These are phyloP conservation scores for Lipomyces yamanashiensis DNA, from an alignment of 805 yeast species.

Conservation along the genomic window DNA sequence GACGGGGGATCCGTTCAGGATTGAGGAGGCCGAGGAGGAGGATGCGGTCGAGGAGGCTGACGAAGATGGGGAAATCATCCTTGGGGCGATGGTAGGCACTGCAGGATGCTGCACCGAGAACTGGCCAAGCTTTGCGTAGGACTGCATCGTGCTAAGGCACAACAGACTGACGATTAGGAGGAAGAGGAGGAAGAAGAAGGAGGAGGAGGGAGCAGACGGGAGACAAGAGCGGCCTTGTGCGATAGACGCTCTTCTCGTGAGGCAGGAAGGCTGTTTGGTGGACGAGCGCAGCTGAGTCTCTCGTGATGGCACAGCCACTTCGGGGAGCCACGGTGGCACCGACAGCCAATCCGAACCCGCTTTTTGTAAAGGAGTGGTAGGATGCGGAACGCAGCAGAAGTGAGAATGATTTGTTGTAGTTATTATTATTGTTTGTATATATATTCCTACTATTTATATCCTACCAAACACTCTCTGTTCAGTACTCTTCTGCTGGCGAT, in stretches of 20 bases:
- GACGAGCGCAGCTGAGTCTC: neutral
- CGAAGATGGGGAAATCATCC: conserved; percentile 26
- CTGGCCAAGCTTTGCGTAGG: neutral
- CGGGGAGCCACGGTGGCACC: conserved; percentile 6
- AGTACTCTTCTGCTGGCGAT: neutral
- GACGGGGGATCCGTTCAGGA: conserved; percentile 17
- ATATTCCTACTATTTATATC: neutral
- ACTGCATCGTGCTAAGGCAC: neutral
- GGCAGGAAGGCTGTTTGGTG: neutral
- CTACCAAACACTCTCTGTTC: neutral
- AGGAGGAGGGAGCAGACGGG: neutral
- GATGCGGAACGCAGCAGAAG: neutral
- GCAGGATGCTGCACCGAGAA: neutral
- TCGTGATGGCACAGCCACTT: conserved; percentile 11
- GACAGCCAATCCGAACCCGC: conserved; percentile 12
- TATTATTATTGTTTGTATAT: neutral
- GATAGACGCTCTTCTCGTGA: neutral
- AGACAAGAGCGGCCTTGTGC: conserved; percentile 2
- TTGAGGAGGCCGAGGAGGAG: conserved; percentile 27
- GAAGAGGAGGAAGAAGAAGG: neutral
- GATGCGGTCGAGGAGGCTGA: conserved; percentile 31
- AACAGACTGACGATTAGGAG: neutral
- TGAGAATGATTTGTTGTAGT: neutral
- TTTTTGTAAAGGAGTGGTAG: neutral
- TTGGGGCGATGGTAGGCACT: neutral